Conservation (phyloP, 2,329 filamentous ascomycete genomes). For the Epicoccum nigrum region DNA sequence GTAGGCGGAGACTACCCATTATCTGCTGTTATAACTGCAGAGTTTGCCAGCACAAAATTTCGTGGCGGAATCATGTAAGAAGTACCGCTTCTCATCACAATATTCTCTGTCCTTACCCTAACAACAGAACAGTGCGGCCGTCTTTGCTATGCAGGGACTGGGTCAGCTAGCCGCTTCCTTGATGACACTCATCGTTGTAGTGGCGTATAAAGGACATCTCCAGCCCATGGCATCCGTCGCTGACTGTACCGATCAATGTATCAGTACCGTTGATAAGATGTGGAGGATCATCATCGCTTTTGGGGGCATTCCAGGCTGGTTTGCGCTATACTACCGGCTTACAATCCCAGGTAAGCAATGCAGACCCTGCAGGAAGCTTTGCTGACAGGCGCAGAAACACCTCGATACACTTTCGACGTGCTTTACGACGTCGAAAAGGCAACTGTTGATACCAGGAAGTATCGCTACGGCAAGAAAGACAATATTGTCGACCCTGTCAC, state of each 20-base stretch:
- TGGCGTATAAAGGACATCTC: conserved; percentile 72
- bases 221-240: conserved; percentile 57
- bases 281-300: conserved; percentile 83
- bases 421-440: conserved; percentile 69
- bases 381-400: conserved; percentile 64
- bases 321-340: conserved; percentile 83
- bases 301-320: conserved; percentile 78
- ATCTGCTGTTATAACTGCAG: conserved; percentile 82
- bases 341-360: conserved; percentile 67
- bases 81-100: too few relatives aligned
- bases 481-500: conserved; percentile 69
- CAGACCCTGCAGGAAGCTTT: background rate
- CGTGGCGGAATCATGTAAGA: conserved; percentile 89
- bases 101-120: too few relatives aligned
- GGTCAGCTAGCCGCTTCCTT: conserved; percentile 79
- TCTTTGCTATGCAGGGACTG: conserved; percentile 87
- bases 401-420: conserved; percentile 86
- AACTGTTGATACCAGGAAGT: conserved; percentile 73
- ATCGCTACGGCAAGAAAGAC: conserved; percentile 66
- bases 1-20: conserved; percentile 63
- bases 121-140: too few relatives aligned
- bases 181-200: conserved; percentile 74
- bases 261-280: conserved; percentile 81
- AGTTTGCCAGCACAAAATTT: conserved; percentile 87
- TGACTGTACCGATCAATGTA: conserved; percentile 68